A percentile compares a stretch with the other conserved stretches of the same genome.
phyloP scores from a whole-genome alignment of 495 filamentous ascomycete species.

The Lophiostoma macrostomum region DNA sequence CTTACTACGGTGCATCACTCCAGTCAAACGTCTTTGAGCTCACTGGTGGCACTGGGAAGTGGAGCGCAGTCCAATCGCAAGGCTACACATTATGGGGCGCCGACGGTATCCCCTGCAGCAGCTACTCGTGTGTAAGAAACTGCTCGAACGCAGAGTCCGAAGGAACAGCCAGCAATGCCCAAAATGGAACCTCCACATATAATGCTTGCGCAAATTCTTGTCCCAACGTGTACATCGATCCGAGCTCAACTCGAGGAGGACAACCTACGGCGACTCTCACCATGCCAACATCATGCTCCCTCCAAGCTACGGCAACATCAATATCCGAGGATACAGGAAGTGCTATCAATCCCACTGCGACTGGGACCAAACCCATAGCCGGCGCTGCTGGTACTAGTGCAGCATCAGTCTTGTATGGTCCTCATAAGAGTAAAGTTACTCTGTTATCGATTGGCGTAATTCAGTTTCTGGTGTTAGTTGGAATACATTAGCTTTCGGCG shows the following conservation, averaged over 20 bases:
- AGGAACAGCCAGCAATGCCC: neutral
- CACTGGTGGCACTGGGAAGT: constrained; percentile 3
- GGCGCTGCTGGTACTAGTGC: too few relatives aligned
- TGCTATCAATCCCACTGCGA: neutral
- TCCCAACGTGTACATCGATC: constrained; percentile 8
- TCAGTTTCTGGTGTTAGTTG: too few relatives aligned
- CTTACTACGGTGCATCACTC: constrained; percentile 6
- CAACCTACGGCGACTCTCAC: constrained; percentile 9
- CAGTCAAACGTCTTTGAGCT: constrained; percentile 8
- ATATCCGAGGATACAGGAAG: neutral
- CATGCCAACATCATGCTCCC: constrained; percentile 3
- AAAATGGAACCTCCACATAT: neutral
- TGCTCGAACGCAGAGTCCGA: constrained; percentile 1
- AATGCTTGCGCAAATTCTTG: constrained; percentile 7
- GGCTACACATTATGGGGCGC: constrained; percentile 18
- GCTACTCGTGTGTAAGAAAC: neutral
- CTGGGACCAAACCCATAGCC: too few relatives aligned
- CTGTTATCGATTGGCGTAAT: too few relatives aligned
- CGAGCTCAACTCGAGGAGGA: constrained; percentile 1
- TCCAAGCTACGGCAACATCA: neutral
- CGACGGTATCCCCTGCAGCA: constrained; percentile 3
- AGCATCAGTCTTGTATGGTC: too few relatives aligned
- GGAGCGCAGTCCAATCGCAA: constrained; percentile 1
- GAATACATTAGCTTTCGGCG: too few relatives aligned
- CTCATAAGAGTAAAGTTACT: too few relatives aligned